Base-by-base conservation (phyloP, 768 basidiomycete species). In the Auricularia cornea region DNA sequence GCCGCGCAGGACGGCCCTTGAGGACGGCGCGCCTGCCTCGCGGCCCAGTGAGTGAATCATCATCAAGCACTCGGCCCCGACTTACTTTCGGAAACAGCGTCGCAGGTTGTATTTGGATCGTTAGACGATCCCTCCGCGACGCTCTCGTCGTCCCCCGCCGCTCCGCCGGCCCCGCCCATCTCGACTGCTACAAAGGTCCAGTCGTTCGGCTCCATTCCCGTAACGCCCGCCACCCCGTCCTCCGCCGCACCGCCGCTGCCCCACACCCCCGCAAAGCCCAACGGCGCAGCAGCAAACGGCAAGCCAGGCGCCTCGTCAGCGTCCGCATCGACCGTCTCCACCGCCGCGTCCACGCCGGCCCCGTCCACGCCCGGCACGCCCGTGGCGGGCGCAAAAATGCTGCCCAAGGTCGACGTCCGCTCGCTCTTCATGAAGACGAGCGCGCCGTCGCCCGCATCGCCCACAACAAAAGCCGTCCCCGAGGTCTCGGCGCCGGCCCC, bases 31-130 rank as follows among this genome's bases (percentile, higher is more conserved):
- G 62, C 78, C 82, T 38, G 35, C 35, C 35, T 38, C 35, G 76
- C 89, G 87, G 82, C 82, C 83, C 80, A 83, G 89, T 86, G 70
- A 67, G 78, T 65, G 48, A 31, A 57, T 60, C 56, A 60, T 38
- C 60, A 26, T 38, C 52, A n/a, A n/a, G n/a, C 63, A 56, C 64
- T 40, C 61, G 61, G 63, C 66, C 48, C 59, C 28, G 12, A n/a
- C 60, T 41, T 3, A 57, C 10, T 38, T 12, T 65, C 23, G 54
- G 41, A 33, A 35, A 52, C 66, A 89, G 85, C 82, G 69, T 84
- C 86, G 63, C 77, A 83, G 60, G 87, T 96, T 68, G 89, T 88
- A 59, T 94, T 95, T 78, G 94, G 94, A 69, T 92, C 92, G 57
- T 90, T 94, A 81, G 88, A 92, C 77, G 89, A 92, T 75, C 83